Evolutionary conservation across 805 yeast genomes (phyloP), one percentile per base, ranked within the genome.

Genomic region (Tetrapisispora arboricola): DNA sequence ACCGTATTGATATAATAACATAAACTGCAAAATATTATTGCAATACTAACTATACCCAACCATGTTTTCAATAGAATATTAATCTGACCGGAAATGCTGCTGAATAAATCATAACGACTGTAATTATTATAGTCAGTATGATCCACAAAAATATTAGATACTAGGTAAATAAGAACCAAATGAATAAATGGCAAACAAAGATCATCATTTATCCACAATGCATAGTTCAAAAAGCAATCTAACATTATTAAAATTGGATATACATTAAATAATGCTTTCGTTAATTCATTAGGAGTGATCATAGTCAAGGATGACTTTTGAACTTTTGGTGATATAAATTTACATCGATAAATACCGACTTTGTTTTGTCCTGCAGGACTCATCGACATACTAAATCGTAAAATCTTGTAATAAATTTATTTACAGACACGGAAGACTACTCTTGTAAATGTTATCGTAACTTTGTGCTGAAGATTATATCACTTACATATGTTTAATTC

Each of bases 191-290:
- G 53, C n/a, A 55, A 43, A 13, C 51, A 49, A 6, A 49, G 36
- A 36, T 57, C 61, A 12, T 50, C 52, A 21, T 52, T 45, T 6
- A 53, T 40, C 63, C 64, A 60, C 45, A 58, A 45, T 6, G 57
- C n/a, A 32, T 49, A 47, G 32, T 49, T 50, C 26, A 60, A 39
- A 4, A 41, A 33, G 20, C 51, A 50, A 40, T 60, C 63, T 4
- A 52, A 22, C 4, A 58, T 44, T 11, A 60, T 36, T n/a, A 60
- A 44, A 11, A 49, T 30, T 3, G 62, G 63, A 38, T 60, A 60
- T 13, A 58, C 26, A 24, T 46, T 43, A 22, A 50, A 49, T 6
- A 59, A 45, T 8, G 53, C 40, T 32, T 48, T 49, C 2, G 55
- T 45, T 22, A 57, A 35, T 26, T 32, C 42, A 22, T 52, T 44